Percentiles rank a stretch among this genome's conserved stretches.
Conservation (phyloP, 164 flowering plant species). For the Vitis vinifera region DNA sequence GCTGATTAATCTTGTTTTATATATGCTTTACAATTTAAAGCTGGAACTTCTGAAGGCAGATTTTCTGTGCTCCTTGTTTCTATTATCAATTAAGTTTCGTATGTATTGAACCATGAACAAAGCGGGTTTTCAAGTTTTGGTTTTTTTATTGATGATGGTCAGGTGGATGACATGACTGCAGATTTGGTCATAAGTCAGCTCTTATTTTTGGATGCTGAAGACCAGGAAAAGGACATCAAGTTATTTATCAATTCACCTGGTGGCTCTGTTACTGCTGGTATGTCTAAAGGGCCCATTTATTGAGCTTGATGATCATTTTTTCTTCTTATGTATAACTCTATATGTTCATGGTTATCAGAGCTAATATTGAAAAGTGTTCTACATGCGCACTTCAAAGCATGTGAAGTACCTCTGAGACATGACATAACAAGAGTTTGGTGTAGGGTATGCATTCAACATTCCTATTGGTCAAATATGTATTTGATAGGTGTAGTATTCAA, state of each 20-base stretch:
- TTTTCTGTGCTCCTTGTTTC: too few relatives aligned
- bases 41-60: too few relatives aligned
- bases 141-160: conserved; percentile 21
- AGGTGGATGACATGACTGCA: conserved; percentile 84
- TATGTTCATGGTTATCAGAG: background rate
- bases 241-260: conserved; percentile 92
- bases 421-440: too few relatives aligned
- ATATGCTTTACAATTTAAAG: background rate
- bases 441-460: too few relatives aligned
- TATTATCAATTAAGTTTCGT: too few relatives aligned
- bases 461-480: too few relatives aligned
- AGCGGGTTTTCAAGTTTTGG: too few relatives aligned
- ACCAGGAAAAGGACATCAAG: conserved; percentile 68
- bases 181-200: conserved; percentile 87
- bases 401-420: too few relatives aligned
- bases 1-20: background rate
- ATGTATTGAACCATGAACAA: too few relatives aligned
- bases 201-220: conserved; percentile 87
- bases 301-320: background rate
- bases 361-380: too few relatives aligned
- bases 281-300: background rate
- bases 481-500: too few relatives aligned
- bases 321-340: background rate
- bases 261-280: conserved; percentile 91
- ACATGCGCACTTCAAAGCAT: too few relatives aligned